Conservation (phyloP, 768 basidiomycete genomes). For the Calocybe gangraenosa region DNA sequence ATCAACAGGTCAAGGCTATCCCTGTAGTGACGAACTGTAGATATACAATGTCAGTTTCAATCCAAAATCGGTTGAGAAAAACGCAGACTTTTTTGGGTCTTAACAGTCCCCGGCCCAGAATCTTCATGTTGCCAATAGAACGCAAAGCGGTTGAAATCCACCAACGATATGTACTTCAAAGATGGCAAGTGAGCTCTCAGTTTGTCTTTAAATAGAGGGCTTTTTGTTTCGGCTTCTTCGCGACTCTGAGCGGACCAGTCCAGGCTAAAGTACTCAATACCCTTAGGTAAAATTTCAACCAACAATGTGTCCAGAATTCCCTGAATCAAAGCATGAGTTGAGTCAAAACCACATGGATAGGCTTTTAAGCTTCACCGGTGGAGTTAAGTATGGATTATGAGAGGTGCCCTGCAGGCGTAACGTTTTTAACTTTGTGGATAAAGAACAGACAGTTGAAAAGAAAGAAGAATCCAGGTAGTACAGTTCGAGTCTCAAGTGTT, state of each 20-base stretch:
- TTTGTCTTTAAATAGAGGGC: not conserved
- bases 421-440: not conserved
- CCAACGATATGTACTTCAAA: not conserved
- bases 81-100: too few species aligned
- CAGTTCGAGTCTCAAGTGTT: not conserved
- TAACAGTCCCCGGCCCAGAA: too few species aligned
- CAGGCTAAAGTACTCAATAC: not conserved
- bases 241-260: not conserved
- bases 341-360: not conserved
- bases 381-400: not conserved
- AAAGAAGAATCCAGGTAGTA: not conserved
- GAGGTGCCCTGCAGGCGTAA: not conserved
- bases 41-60: too few species aligned
- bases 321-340: not conserved
- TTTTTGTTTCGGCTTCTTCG: not conserved
- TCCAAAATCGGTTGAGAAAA: too few species aligned
- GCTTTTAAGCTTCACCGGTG: not conserved
- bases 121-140: not conserved
- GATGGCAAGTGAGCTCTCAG: not conserved
- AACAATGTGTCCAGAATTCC: not conserved
- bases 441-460: conserved; percentile 1
- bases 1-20: too few species aligned
- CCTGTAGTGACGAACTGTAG: too few species aligned
- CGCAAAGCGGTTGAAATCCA: not conserved
- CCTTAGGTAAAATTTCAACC: not conserved